Percentiles rank a stretch among this genome's conserved stretches.
phyloP scores from a whole-genome alignment of 1,139 yeast species.

The Yamadazyma taylorii region DNA sequence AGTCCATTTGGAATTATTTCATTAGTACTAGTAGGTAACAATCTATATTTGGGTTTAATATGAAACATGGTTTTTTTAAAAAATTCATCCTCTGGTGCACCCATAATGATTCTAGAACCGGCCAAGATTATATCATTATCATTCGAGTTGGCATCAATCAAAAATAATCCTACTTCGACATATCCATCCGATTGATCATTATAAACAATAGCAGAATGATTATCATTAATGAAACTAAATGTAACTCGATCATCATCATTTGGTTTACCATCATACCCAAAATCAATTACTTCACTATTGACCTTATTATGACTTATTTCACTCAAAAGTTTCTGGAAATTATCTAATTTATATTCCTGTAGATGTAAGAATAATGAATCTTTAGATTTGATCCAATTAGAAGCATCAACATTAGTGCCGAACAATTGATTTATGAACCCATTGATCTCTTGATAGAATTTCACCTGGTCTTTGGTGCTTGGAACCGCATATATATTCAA shows the following conservation, averaged over 20 bases:
- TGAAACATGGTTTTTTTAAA: conserved; percentile 43
- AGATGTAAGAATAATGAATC: conserved; percentile 23
- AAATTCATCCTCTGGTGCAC: conserved; percentile 14
- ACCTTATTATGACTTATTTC: conserved; percentile 7
- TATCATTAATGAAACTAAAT: conserved; percentile 15
- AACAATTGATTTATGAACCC: conserved; percentile 19
- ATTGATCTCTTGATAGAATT: conserved; percentile 23
- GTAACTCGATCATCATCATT: conserved; percentile 12
- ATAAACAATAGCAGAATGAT: conserved; percentile 10
- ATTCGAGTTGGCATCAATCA: conserved; percentile 29
- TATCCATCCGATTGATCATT: conserved; percentile 10
- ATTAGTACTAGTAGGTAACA: conserved; percentile 10
- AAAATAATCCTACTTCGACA: conserved; percentile 38
- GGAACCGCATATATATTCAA: conserved; percentile 31
- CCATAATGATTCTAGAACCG: conserved; percentile 34
- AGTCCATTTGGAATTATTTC: conserved; percentile 31
- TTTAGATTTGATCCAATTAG: conserved; percentile 22
- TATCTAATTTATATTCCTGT: conserved; percentile 4
- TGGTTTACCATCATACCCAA: conserved; percentile 12
- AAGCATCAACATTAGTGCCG: conserved; percentile 14
- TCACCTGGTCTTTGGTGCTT: conserved; percentile 14
- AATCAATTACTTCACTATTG: conserved; percentile 16
- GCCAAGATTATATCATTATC: conserved; percentile 35
- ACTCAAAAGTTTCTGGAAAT: conserved; percentile 5
- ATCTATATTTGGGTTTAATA: conserved; percentile 43